phyloP scores from a whole-genome alignment of 345 rosid species.

The Eucalyptus curtisii region DNA sequence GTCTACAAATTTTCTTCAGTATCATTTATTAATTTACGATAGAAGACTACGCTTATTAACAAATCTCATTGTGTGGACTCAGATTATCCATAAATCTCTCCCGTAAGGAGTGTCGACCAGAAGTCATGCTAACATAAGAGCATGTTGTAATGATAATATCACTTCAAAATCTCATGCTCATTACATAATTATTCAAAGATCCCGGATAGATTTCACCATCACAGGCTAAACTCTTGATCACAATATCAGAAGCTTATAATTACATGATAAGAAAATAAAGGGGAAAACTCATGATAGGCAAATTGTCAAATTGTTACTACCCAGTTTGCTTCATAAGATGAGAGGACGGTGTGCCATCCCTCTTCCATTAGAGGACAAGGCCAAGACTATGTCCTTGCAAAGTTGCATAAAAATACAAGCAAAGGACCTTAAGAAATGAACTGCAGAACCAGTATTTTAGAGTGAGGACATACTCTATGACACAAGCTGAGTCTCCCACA shows the following conservation, averaged over 20 bases:
- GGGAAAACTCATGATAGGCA: background rate
- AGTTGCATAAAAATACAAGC: background rate
- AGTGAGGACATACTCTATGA: conserved; percentile 49
- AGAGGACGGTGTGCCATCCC: background rate
- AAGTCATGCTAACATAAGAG: background rate
- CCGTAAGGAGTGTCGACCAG: background rate
- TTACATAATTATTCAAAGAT: background rate
- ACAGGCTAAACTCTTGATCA: background rate
- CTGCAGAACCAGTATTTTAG: background rate
- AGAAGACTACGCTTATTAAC: background rate
- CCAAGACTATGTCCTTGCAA: background rate
- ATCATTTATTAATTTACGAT: background rate
- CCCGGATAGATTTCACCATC: background rate
- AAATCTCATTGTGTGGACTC: background rate
- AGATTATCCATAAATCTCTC: background rate
- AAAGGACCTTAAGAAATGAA: background rate
- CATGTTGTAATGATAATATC: background rate
- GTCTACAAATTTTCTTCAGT: background rate
- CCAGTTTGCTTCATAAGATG: background rate
- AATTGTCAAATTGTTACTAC: background rate
- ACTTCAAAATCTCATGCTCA: background rate
- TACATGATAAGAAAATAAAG: background rate
- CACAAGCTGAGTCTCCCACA: conserved; percentile 90
- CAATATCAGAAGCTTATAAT: background rate
- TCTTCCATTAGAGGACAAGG: background rate